Evolutionary conservation across 306 rosid species (phyloP).

Genomic region (Lupinus albus): DNA sequence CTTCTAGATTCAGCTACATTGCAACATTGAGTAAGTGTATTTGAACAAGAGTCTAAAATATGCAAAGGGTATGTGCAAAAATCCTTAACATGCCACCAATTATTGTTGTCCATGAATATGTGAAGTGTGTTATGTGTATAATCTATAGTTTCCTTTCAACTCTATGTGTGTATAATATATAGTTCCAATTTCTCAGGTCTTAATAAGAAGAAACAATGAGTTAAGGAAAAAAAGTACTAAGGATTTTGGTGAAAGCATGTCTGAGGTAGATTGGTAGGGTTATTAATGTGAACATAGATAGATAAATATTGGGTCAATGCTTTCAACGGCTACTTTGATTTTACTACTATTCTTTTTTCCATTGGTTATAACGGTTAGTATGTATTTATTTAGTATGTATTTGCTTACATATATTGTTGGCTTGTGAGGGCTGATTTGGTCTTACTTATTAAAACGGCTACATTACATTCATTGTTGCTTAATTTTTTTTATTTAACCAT

Average conservation of each 20-base stretch:
- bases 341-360: constrained; percentile 4
- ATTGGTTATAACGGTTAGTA: constrained; percentile 75
- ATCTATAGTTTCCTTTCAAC: too few relatives aligned
- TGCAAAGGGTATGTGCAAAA: constrained; percentile 24
- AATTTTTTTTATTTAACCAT: too few relatives aligned
- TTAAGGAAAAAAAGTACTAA: constrained; percentile 1
- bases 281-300: constrained; percentile 6
- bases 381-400: too few relatives aligned
- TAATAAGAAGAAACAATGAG: constrained; percentile 7
- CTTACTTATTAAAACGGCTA: too few relatives aligned
- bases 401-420: too few relatives aligned
- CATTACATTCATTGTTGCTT: too few relatives aligned
- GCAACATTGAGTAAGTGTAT: not conserved
- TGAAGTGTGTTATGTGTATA: too few relatives aligned
- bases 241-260: constrained; percentile 38
- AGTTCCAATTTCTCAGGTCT: constrained; percentile 12
- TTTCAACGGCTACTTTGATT: constrained; percentile 13
- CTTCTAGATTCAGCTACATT: constrained; percentile 1
- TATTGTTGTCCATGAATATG: constrained; percentile 55
- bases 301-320: constrained; percentile 53
- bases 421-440: too few relatives aligned
- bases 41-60: constrained; percentile 1
- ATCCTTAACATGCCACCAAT: constrained; percentile 16
- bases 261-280: constrained; percentile 4
- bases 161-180: too few relatives aligned